Conservation (phyloP, 1,139 yeast genomes). For the Suhomyces atakaporum region DNA sequence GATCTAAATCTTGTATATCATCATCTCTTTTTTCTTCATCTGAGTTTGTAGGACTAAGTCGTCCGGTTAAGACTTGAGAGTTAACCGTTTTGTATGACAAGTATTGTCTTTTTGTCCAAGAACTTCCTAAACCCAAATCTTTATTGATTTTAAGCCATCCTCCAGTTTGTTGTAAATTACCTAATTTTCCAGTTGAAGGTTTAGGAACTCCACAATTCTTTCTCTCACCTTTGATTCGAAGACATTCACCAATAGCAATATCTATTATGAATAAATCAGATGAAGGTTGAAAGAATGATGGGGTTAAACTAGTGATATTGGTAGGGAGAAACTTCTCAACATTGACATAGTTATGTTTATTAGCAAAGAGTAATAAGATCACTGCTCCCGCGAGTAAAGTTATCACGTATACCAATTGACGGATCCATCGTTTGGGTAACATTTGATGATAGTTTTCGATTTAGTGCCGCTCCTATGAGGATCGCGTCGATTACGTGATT, state of each 20-base stretch:
- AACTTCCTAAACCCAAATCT: slow-evolving; percentile 38
- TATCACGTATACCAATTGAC: slow-evolving; percentile 26
- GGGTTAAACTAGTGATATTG: slow-evolving; percentile 33
- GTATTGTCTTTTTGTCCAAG: slow-evolving; percentile 35
- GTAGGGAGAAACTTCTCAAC: slow-evolving; percentile 33
- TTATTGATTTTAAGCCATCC: slow-evolving; percentile 42
- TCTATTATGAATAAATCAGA: slow-evolving; percentile 42
- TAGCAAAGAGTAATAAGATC: slow-evolving; percentile 32
- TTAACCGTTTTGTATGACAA: slow-evolving; percentile 36
- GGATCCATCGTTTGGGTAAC: slow-evolving; percentile 20
- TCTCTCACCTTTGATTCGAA: slow-evolving; percentile 24
- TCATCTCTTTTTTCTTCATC: slow-evolving; percentile 6
- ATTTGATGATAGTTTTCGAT: not conserved
- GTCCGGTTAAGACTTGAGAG: slow-evolving; percentile 21
- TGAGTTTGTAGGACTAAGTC: slow-evolving; percentile 4
- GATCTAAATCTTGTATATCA: slow-evolving; percentile 1
- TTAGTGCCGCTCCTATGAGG: not conserved
- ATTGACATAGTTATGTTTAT: slow-evolving; percentile 32
- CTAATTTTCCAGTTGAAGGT: slow-evolving; percentile 30
- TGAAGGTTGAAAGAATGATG: slow-evolving; percentile 44
- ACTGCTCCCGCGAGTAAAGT: slow-evolving; percentile 22
- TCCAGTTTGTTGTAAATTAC: slow-evolving; percentile 31
- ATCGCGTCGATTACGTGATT: slow-evolving; percentile 1
- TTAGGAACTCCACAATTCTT: slow-evolving; percentile 38
- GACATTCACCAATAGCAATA: slow-evolving; percentile 35